These are phyloP conservation scores for Anthracocystis setariae DNA, from an alignment of 1,284 basidiomycete species.

Conservation along the genomic window DNA sequence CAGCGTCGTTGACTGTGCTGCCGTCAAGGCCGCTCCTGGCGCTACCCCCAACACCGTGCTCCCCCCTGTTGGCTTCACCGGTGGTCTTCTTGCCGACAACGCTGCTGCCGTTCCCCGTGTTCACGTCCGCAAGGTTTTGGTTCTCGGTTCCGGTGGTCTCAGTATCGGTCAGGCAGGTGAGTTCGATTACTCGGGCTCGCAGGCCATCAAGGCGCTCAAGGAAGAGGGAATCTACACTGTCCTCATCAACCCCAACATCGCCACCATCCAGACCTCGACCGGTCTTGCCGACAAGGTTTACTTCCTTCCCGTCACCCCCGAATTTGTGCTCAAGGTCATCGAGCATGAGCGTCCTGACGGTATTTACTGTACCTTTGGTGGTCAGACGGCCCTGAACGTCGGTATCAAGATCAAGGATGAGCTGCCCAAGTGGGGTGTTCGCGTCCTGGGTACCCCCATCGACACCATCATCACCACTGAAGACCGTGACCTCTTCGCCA, in stretches of 20 bases:
- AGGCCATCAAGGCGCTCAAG: conserved; percentile 98
- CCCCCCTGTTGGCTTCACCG: conserved; percentile 82
- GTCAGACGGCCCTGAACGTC: conserved; percentile 95
- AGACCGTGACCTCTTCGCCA: conserved; percentile 92
- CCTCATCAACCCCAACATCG: conserved; percentile 96
- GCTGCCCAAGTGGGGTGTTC: conserved; percentile 80
- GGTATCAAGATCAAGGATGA: conserved; percentile 98
- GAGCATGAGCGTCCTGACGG: conserved; percentile 98
- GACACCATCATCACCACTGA: conserved; percentile 97
- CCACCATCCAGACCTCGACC: conserved; percentile 97
- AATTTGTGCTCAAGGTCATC: conserved; percentile 97
- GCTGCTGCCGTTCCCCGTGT: conserved; percentile 79
- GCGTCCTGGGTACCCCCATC: conserved; percentile 95
- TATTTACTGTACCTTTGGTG: conserved; percentile 98
- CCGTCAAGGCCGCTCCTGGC: conserved; percentile 70
- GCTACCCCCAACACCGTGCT: conserved; percentile 36
- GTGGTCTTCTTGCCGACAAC: conserved; percentile 85
- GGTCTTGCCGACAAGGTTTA: conserved; percentile 99
- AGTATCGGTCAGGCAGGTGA: conserved; percentile 99
- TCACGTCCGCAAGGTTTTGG: conserved; percentile 88
- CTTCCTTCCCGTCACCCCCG: conserved; percentile 96
- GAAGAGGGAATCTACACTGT: conserved; percentile 99
- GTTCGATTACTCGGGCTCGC: conserved; percentile 98
- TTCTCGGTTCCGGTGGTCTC: conserved; percentile 96
- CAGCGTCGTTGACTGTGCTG: conserved; percentile 82